phyloP scores from a whole-genome alignment of 352 stramenopile genomes.

The Globisporangium alternatum region DNA sequence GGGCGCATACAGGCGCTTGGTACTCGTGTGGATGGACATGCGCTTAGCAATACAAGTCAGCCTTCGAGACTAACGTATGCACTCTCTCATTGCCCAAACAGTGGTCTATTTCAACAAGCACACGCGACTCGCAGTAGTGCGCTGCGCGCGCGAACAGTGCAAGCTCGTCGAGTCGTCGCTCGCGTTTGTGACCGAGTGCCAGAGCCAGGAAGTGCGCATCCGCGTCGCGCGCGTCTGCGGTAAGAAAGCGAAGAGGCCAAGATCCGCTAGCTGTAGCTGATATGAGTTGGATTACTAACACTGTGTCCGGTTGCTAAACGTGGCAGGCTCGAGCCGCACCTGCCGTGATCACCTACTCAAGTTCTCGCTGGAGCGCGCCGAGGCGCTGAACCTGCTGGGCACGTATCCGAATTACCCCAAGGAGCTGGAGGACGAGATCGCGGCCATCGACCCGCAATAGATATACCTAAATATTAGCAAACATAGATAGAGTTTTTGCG shows the following conservation, averaged over 20 bases:
- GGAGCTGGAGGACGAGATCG: constrained; percentile 52
- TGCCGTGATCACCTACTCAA: constrained; percentile 49
- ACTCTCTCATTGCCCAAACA: constrained; percentile 11
- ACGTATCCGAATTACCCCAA: constrained; percentile 38
- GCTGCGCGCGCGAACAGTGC: constrained; percentile 63
- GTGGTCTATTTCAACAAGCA: constrained; percentile 64
- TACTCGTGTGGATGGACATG: background rate
- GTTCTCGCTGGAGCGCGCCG: constrained; percentile 49
- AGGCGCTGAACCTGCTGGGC: constrained; percentile 33
- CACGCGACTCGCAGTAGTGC: constrained; percentile 52
- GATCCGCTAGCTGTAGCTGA: background rate
- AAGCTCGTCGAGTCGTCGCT: constrained; percentile 76
- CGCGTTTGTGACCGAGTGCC: constrained; percentile 63
- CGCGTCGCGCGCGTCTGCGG: constrained; percentile 66
- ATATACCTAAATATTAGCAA: background rate
- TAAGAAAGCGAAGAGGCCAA: constrained; percentile 21
- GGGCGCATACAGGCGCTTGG: background rate
- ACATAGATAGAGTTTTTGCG: background rate
- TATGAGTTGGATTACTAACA: background rate
- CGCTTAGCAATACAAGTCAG: background rate
- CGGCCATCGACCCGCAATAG: constrained; percentile 45
- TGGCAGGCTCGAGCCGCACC: constrained; percentile 45
- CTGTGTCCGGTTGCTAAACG: background rate
- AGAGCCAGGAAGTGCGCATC: constrained; percentile 58
- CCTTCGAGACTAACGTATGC: background rate